Evolutionary conservation across 2,329 filamentous ascomycete species (phyloP).

Genomic region (Sclerotinia minor): DNA sequence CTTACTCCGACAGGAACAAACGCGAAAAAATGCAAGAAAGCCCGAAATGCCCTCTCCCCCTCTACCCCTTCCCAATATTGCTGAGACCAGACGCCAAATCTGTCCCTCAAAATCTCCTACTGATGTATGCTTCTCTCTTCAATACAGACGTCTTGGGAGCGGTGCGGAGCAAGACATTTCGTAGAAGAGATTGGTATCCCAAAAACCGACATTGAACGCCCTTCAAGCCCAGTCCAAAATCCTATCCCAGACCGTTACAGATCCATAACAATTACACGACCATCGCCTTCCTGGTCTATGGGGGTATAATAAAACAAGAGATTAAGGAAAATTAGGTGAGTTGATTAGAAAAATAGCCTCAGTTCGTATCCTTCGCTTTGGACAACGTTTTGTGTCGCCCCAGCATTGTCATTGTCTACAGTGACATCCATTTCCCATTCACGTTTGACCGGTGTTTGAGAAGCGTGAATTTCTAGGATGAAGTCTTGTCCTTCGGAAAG

Average conservation of each 20-base stretch:
- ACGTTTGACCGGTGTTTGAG: conserved; percentile 47
- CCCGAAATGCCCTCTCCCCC: background rate
- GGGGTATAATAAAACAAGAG: conserved; percentile 34
- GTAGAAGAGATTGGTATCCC: conserved; percentile 20
- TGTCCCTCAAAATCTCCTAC: conserved; percentile 7
- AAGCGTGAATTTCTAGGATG: conserved; percentile 52
- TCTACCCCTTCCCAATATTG: background rate
- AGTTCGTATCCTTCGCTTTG: conserved; percentile 41
- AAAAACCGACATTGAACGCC: conserved; percentile 25
- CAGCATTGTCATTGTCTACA: conserved; percentile 37
- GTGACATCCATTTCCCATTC: conserved; percentile 63
- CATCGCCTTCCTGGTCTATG: conserved; percentile 31
- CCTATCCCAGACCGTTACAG: conserved; percentile 15
- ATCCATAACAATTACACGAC: conserved; percentile 40
- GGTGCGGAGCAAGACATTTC: conserved; percentile 14
- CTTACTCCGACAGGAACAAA: background rate
- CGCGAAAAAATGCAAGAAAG: background rate
- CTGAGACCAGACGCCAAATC: background rate
- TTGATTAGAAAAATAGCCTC: conserved; percentile 42
- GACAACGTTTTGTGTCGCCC: conserved; percentile 33
- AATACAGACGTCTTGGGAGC: conserved; percentile 10
- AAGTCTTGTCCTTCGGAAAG: conserved; percentile 91
- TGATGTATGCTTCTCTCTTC: conserved; percentile 7
- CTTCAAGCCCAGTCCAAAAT: conserved; percentile 13
- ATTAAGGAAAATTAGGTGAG: conserved; percentile 27